Base-by-base conservation (phyloP, 148 eudicot species). In the Silene uniflora region DNA sequence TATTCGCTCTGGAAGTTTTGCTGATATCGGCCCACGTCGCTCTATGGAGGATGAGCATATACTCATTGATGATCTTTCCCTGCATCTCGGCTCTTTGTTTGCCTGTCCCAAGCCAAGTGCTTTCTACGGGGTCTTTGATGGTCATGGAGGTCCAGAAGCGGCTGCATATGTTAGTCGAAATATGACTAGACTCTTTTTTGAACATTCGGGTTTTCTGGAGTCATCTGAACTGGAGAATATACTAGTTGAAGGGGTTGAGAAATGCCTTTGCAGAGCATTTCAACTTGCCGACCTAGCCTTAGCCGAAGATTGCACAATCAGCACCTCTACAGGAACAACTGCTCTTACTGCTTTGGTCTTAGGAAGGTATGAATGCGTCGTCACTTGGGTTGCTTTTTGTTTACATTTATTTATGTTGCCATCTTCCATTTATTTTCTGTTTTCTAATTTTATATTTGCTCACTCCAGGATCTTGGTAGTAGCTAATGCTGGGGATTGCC, bases 401-500 rank as follows among this genome's bases (percentile, higher is more conserved):
- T 49, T 49, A 16, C 17, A 3, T 12, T 29, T 1, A 29, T 29
- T 29, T 49, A 10, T 52, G 56, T 52, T 39, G 32, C 3, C 7
- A 9, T 39, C 44, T 39, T 39, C 7, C 3, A 39, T 39, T 39
- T 39, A 9, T 39, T 12, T 5, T 18, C 4, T 52, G 25, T 69
- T 75, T 75, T 27, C 73, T n/a, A 12, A 25, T 23, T 3, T 21
- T 22, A 11, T 1, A 32, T 23, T 52, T 75, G 3, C 11, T 46
- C 54, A 23, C 14, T 60, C 44, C 88, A 94, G 98, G 78, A 87
- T 91, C 3, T 78, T 94, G 78, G 86, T 90, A 69, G 98, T 94
- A 76, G 98, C 98, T 35, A 94, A 94, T 81, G 98, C 91, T 6
- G 98, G 98, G 23, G 98, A 94, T 65, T 94, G 98, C 78, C 85